Evolutionary conservation across 257 asterid species (phyloP), one percentile per base, ranked within the genome.

Genomic region (Misopates orontium): DNA sequence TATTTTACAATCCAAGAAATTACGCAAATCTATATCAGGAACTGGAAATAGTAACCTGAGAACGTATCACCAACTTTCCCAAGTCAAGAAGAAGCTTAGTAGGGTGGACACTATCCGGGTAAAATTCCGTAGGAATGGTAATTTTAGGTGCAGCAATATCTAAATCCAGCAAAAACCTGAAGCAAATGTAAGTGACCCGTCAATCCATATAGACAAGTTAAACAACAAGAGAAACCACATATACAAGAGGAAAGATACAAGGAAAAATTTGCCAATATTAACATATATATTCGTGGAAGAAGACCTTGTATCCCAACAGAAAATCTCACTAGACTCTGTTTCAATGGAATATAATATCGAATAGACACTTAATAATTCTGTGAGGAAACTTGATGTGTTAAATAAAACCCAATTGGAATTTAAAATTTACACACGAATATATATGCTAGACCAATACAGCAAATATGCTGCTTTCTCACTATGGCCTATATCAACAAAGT

Each of bases 141-240:
- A 93, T 86, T 80, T 93, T 93, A 56, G 99, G 99, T 17, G 99
- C 99, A 22, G 99, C 99, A 73, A 93, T 88, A 82, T 93, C 90
- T 84, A 93, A 80, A 84, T 93, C 96, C 89, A 93, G 81, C 71
- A 82, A 69, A 76, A 93, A 93, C 94, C 99, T 93, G 80, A 61
- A 80, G 56, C 56, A 80, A 70, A 67, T 39, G 32, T 54, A 80
- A 11, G 62, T 53, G 15, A 62, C 50, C 18, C 67, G 51, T 71
- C 70, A 72, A 42, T 59, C 63, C 49, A 57, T 8, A 62, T 10
- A 62, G 24, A 63, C 63, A 57, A 63, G 73, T 41, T 21, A 56
- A 58, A 56, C 58, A 72, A 61, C 52, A 22, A 42, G 12, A 55
- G 52, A 60, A 41, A 47, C 54, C 51, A 45, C 51, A 36, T 36